These are phyloP conservation scores for Acmispon strigosus DNA, from an alignment of 306 rosid species.

Conservation along the genomic window DNA sequence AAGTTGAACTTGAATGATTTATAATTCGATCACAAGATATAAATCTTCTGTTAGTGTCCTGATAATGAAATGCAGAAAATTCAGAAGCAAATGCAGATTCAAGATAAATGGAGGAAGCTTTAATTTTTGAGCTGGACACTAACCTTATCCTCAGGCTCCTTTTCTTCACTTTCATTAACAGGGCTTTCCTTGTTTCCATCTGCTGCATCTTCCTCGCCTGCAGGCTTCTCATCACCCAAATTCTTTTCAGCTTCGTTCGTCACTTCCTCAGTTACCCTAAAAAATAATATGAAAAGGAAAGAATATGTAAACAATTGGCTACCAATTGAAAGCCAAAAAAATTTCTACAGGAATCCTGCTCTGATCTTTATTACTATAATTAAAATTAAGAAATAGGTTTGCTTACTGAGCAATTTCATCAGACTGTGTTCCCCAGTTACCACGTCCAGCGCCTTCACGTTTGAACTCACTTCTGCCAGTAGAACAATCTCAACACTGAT, in stretches of 20 bases:
- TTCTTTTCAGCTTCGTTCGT: constrained; percentile 56
- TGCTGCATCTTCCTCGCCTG: constrained; percentile 41
- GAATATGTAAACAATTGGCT: not conserved
- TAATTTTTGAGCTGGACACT: not conserved
- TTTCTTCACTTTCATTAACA: constrained; percentile 59
- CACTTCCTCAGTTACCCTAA: constrained; percentile 64
- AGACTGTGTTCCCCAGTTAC: constrained; percentile 79
- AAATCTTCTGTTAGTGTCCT: not conserved
- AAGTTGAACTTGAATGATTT: not conserved
- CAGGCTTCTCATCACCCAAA: constrained; percentile 69
- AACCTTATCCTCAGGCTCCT: constrained; percentile 87
- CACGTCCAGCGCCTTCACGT: constrained; percentile 87
- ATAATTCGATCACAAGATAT: not conserved
- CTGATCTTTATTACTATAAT: not conserved
- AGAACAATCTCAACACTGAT: not conserved
- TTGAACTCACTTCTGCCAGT: constrained; percentile 59
- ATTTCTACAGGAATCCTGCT: not conserved
- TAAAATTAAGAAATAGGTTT: not conserved
- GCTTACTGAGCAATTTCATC: constrained; percentile 70
- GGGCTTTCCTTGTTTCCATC: constrained; percentile 51
- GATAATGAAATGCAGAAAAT: not conserved
- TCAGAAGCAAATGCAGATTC: no score
- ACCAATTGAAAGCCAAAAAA: not conserved
- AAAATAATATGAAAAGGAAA: not conserved
- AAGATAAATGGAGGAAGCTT: not conserved